Conservation (phyloP, 176 grass and related monocot genomes). For the Aegilops sharonensis region DNA sequence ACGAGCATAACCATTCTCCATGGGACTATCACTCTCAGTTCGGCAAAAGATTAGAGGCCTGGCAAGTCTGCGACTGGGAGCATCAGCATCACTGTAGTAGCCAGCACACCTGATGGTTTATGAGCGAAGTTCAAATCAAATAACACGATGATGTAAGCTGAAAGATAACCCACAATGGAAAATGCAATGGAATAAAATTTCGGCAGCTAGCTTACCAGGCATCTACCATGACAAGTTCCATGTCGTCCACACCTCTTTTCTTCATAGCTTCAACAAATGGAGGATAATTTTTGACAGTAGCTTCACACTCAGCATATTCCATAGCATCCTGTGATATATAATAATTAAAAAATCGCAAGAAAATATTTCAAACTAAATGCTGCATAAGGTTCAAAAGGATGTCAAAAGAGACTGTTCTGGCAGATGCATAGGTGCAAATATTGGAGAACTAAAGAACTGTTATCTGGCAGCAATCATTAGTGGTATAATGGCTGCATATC, state of each 20-base stretch:
- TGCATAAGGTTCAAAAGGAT: background rate
- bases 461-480: background rate
- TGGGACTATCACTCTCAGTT: slow-evolving; percentile 96
- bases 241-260: slow-evolving; percentile 97
- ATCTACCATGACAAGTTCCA: slow-evolving; percentile 99
- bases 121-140: background rate
- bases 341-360: slow-evolving; percentile 14
- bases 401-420: background rate
- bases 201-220: slow-evolving; percentile 62
- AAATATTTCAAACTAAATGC: background rate
- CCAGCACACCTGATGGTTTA: slow-evolving; percentile 76
- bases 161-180: background rate
- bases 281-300: slow-evolving; percentile 87
- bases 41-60: slow-evolving; percentile 98
- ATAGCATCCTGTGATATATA: slow-evolving; percentile 79
- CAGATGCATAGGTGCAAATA: background rate
- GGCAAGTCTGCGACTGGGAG: slow-evolving; percentile 84
- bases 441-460: slow-evolving; percentile 4
- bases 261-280: slow-evolving; percentile 99
- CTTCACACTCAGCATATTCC: slow-evolving; percentile 99
- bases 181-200: background rate
- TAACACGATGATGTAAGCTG: background rate
- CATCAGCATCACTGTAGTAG: slow-evolving; percentile 81
- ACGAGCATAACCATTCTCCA: slow-evolving; percentile 99
- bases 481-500: background rate